phyloP scores from a whole-genome alignment of 768 basidiomycete species.

The Lentinula boryana region DNA sequence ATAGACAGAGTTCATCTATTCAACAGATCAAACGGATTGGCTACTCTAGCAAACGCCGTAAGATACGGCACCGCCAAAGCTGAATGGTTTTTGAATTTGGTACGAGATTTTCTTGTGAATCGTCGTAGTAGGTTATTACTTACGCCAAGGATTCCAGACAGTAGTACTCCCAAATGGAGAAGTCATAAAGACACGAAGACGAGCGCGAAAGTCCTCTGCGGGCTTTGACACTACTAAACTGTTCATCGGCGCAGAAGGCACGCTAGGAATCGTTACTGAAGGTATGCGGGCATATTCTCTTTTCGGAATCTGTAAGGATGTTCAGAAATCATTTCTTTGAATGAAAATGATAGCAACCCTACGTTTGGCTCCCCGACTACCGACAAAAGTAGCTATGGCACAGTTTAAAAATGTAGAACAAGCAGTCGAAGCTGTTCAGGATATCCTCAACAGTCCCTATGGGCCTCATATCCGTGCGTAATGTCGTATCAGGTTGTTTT shows the following conservation, averaged over 20 bases:
- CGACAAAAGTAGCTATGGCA: conserved; percentile 83
- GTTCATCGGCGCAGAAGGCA: conserved; percentile 89
- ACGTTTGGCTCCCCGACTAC: conserved; percentile 72
- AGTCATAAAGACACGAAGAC: conserved; percentile 78
- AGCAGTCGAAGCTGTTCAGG: conserved; percentile 78
- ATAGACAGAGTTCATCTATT: not conserved
- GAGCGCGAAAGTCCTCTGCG: conserved; percentile 79
- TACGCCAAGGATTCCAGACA: conserved; percentile 39
- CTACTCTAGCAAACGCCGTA: conserved; percentile 61
- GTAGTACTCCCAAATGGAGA: conserved; percentile 82
- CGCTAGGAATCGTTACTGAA: conserved; percentile 86
- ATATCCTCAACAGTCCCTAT: conserved; percentile 63
- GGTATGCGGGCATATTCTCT: conserved; percentile 28
- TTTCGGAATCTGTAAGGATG: not conserved
- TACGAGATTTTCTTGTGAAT: conserved; percentile 27
- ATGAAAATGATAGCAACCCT: conserved; percentile 54
- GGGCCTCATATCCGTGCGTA: conserved; percentile 71
- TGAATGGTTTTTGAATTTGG: conserved; percentile 84
- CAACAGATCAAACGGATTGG: not conserved
- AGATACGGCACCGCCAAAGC: conserved; percentile 84
- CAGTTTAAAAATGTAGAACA: conserved; percentile 76
- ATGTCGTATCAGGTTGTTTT: not conserved
- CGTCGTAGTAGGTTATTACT: conserved; percentile 14
- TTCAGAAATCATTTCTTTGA: not conserved
- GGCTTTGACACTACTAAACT: conserved; percentile 86